Evolutionary conservation across 176 grass and related monocot species (phyloP).

Genomic region (Zizania latifolia): DNA sequence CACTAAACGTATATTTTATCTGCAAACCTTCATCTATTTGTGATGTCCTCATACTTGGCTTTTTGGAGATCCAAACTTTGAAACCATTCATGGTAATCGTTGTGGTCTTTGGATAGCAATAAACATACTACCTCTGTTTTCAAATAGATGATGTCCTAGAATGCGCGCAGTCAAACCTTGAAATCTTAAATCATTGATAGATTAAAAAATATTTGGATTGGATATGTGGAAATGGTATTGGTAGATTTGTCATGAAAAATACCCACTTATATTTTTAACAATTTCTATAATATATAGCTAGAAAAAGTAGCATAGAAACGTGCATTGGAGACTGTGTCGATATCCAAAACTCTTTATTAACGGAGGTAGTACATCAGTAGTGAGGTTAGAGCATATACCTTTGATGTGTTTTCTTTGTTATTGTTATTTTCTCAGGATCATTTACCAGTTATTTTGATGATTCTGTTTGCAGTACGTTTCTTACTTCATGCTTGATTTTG

Average conservation of each 20-base stretch:
- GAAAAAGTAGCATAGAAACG: too few relatives aligned
- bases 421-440: conserved; percentile 3
- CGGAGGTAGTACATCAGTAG: not conserved
- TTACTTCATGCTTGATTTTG: conserved; percentile 31
- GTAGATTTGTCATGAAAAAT: too few relatives aligned
- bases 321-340: too few relatives aligned
- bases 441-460: not conserved
- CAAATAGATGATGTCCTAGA: too few relatives aligned
- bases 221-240: too few relatives aligned
- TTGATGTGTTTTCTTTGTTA: not conserved
- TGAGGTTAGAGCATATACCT: not conserved
- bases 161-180: too few relatives aligned
- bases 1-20: not conserved
- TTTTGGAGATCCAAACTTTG: not conserved
- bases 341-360: too few relatives aligned
- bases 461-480: conserved; percentile 19
- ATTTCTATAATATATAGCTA: too few relatives aligned
- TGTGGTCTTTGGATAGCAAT: conserved; percentile 2
- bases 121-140: too few relatives aligned
- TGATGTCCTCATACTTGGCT: conserved; percentile 10
- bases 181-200: too few relatives aligned
- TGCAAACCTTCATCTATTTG: not conserved
- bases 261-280: too few relatives aligned
- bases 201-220: too few relatives aligned
- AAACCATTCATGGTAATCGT: conserved; percentile 8